Evolutionary conservation across 164 flowering plant genomes (phyloP), one percentile per base, ranked within the genome.

Genomic region (Dillenia turbinata): DNA sequence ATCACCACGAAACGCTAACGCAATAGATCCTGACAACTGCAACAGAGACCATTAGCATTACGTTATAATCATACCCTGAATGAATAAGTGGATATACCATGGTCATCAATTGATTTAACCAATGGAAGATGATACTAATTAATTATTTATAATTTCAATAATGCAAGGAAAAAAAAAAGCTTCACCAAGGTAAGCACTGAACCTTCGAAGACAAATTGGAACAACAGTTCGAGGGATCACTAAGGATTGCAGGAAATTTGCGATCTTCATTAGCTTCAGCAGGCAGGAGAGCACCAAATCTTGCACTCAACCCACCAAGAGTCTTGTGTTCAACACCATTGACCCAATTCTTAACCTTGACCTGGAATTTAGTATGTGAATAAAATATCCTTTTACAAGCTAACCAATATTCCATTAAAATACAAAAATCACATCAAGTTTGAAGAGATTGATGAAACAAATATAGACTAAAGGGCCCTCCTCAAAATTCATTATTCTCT

Each of bases 311-410:
- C 13, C 94, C 98, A 48, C 56, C 74, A 8, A 82, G 16, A 59
- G 63, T 68, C 56, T 82, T 74, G 22, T 66, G 75, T 74, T 85
- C 75, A 16, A 5, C 57, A 46, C 85, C 90, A 70, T 86, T 56
- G 47, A 79, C 81, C 98, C 98, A 92, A 22, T 54, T 86, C 73
- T 76, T 75, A 61, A 92, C 85, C 80, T 81, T 86, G 64, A 86
- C 96, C 98, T 92, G 81, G 24, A 53, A 54, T 69, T 16, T 26
- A 58, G 33, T 12, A 55, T 6, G 43, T 15, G 40, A 33, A 33
- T 33, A 33, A 33, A 33, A 33, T 33, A 33, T 33, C 6, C 6
- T 6, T 33, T 4, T 33, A 1, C 33, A 26, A 26, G 33, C 33
- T 26, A 33, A 6, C 40, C 6, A 0, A 6, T 33, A 33, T 33